Conservation (phyloP, 2,329 filamentous ascomycete species). For the Fusarium scirpi region DNA sequence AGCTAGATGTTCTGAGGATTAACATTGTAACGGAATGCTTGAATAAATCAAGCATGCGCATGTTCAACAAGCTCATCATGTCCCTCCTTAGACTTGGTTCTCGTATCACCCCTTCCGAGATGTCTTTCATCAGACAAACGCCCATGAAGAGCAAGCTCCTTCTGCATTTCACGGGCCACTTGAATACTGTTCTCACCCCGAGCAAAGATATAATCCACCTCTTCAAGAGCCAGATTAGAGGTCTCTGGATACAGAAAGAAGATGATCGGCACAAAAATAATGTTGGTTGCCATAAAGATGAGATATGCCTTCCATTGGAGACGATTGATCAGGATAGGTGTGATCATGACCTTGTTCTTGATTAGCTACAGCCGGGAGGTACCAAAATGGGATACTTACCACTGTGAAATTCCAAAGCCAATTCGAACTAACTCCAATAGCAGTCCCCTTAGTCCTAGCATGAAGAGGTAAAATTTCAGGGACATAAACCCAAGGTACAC, state of each 20-base stretch:
- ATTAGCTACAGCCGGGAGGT: accelerated
- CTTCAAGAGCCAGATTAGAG: slow-evolving; percentile 12
- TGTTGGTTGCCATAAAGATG: slow-evolving; percentile 23
- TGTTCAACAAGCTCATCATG: not conserved
- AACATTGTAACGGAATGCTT: not conserved
- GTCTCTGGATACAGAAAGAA: slow-evolving; percentile 19
- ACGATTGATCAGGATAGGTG: slow-evolving; percentile 49
- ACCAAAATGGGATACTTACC: slow-evolving; percentile 17
- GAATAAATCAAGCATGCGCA: not conserved
- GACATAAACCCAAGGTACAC: slow-evolving; percentile 44
- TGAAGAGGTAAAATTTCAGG: slow-evolving; percentile 39
- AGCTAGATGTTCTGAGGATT: too few relatives aligned
- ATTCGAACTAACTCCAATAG: slow-evolving; percentile 36
- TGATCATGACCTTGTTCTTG: slow-evolving; percentile 60
- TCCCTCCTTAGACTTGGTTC: not conserved
- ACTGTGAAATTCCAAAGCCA: slow-evolving; percentile 29
- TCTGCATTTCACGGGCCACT: slow-evolving; percentile 15
- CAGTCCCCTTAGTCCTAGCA: slow-evolving; percentile 35
- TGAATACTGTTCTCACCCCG: slow-evolving; percentile 8
- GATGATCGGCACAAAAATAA: not conserved
- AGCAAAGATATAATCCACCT: slow-evolving; percentile 23
- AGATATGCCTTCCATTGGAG: slow-evolving; percentile 22
- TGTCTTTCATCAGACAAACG: not conserved
- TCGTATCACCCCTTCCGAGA: not conserved
- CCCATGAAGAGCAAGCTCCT: slow-evolving; percentile 5